Evolutionary conservation across 139 green algal species (phyloP).

Genomic region (Micractinium conductrix): DNA sequence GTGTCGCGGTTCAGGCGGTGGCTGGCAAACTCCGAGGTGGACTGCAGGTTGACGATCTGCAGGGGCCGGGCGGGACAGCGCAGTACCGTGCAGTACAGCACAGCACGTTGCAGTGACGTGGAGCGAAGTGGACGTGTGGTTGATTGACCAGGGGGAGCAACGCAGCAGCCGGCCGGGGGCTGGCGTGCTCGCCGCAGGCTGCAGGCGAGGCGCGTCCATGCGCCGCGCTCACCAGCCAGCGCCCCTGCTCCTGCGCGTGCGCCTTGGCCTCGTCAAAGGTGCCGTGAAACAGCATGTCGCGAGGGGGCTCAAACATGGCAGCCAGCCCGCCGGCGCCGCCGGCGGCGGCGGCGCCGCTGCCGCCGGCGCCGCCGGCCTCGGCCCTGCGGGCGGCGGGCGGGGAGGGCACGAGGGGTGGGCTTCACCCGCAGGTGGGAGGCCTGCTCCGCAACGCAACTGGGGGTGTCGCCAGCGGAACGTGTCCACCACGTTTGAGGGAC

Average conservation of each 20-base stretch:
- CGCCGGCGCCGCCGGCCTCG: not conserved
- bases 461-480: not conserved
- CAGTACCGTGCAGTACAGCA: too few species aligned
- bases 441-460: too few species aligned
- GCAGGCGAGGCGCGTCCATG: too few species aligned
- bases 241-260: conserved; percentile 9
- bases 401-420: not conserved
- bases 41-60: conserved; percentile 90
- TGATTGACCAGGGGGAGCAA: too few species aligned
- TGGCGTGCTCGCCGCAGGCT: too few species aligned
- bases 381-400: not conserved
- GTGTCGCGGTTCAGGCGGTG: conserved; percentile 89
- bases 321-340: conserved; percentile 47
- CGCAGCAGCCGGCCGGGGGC: not conserved
- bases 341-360: too few species aligned
- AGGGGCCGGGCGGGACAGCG: not conserved
- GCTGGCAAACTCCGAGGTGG: conserved; percentile 76
- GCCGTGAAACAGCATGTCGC: conserved; percentile 65
- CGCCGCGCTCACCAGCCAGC: conserved; percentile 53
- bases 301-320: conserved; percentile 73
- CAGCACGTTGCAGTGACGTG: too few species aligned
- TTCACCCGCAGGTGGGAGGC: too few species aligned
- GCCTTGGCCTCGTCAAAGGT: conserved; percentile 65
- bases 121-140: too few species aligned
- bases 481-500: not conserved